These are phyloP conservation scores for Wickerhamomyces sp. DNA, from an alignment of 1,139 yeast genomes.

Conservation along the genomic window DNA sequence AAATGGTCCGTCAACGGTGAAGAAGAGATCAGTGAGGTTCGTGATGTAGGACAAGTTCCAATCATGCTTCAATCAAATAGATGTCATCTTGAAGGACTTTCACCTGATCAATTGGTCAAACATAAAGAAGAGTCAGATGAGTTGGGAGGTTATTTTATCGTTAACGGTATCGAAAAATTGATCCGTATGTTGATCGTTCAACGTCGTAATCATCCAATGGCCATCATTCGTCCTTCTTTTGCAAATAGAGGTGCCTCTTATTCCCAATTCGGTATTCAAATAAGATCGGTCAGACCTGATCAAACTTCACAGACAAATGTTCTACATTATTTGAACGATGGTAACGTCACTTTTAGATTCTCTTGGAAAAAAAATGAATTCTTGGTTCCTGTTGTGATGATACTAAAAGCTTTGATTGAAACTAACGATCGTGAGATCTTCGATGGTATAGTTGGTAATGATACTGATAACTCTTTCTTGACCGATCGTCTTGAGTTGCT, in stretches of 20 bases:
- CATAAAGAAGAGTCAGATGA: slow-evolving; percentile 92
- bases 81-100: slow-evolving; percentile 80
- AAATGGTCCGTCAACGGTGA: slow-evolving; percentile 85
- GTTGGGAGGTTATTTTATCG: slow-evolving; percentile 92
- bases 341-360: slow-evolving; percentile 93
- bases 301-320: slow-evolving; percentile 97
- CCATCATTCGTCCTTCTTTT: slow-evolving; percentile 90
- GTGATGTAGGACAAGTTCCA: slow-evolving; percentile 92
- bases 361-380: slow-evolving; percentile 97
- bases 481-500: slow-evolving; percentile 96
- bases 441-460: slow-evolving; percentile 93
- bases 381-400: slow-evolving; percentile 88
- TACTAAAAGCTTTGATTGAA: slow-evolving; percentile 83
- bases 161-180: slow-evolving; percentile 94
- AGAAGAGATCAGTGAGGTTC: slow-evolving; percentile 71
- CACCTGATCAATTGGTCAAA: slow-evolving; percentile 76
- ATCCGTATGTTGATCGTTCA: slow-evolving; percentile 97
- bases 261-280: slow-evolving; percentile 87
- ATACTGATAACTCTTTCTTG: slow-evolving; percentile 80
- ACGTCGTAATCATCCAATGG: slow-evolving; percentile 97
- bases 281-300: slow-evolving; percentile 91
- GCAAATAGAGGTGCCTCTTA: slow-evolving; percentile 91
- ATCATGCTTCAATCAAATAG: slow-evolving; percentile 85
- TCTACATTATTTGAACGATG: slow-evolving; percentile 89
- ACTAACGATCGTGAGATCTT: slow-evolving; percentile 93